phyloP scores from a whole-genome alignment of 2,329 filamentous ascomycete genomes.

The Keithomyces neogunnii region DNA sequence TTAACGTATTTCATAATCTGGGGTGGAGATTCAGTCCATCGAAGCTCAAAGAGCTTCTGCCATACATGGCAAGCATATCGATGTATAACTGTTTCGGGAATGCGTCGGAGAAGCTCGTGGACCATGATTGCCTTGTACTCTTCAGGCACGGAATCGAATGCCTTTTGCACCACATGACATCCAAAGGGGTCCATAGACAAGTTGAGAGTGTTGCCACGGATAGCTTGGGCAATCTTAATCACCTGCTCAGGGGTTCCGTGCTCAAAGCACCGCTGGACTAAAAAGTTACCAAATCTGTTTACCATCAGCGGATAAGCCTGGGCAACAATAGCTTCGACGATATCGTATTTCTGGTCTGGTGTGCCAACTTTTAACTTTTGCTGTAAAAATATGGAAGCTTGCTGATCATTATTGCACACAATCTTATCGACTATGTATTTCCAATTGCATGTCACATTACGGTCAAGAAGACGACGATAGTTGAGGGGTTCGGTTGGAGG shows the following conservation, averaged over 20 bases:
- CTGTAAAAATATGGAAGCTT: slow-evolving; percentile 96
- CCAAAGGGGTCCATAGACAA: slow-evolving; percentile 98
- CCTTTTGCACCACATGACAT: slow-evolving; percentile 97
- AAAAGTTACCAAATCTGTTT: slow-evolving; percentile 96
- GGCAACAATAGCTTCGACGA: slow-evolving; percentile 90
- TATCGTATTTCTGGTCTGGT: slow-evolving; percentile 90
- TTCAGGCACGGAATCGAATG: slow-evolving; percentile 94
- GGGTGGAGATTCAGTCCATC: slow-evolving; percentile 89
- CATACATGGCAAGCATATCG: slow-evolving; percentile 98
- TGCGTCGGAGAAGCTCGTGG: slow-evolving; percentile 88
- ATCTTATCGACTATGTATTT: slow-evolving; percentile 99
- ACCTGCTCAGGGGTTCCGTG: slow-evolving; percentile 93
- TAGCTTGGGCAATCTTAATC: slow-evolving; percentile 86
- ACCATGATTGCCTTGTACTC: slow-evolving; percentile 99
- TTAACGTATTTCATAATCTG: slow-evolving; percentile 99
- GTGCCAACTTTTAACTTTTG: slow-evolving; percentile 98
- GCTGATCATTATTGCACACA: slow-evolving; percentile 97
- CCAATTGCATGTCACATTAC: slow-evolving; percentile 97
- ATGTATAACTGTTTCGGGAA: slow-evolving; percentile 96
- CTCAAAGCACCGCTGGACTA: slow-evolving; percentile 97
- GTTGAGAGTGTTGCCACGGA: slow-evolving; percentile 86
- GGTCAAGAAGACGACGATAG: slow-evolving; percentile 89
- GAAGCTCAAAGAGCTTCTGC: slow-evolving; percentile 98
- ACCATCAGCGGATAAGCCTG: slow-evolving; percentile 96
- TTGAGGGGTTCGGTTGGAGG: slow-evolving; percentile 87